Evolutionary conservation across 257 asterid species (phyloP), one percentile per base, ranked within the genome.

Genomic region (Solanum tarapatanum): DNA sequence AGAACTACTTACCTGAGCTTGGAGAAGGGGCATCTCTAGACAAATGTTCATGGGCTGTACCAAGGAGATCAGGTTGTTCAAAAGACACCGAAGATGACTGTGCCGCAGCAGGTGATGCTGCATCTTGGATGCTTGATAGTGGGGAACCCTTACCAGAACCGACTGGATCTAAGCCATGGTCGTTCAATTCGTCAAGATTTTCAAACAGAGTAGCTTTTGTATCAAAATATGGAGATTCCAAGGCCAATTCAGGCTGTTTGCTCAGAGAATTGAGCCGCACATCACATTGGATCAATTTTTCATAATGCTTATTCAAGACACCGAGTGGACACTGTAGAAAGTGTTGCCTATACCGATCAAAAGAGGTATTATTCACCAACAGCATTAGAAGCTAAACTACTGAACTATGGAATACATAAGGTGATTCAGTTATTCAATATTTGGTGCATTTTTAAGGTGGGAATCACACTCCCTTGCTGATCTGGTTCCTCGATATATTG

Each of bases 201-300:
- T 91, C 93, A 70, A 48, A 11, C 43, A 83, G 88, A 82, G 93
- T 83, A 82, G 90, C 89, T 91, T 91, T 94, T 51, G 90, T 58
- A 51, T 93, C 93, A 77, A 96, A 94, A 92, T 87, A 94, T 17
- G 93, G 96, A 19, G 93, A 89, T 26, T 92, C 94, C 87, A 93
- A 14, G 11, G 87, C 88, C 69, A 91, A 87, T 89, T 93, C 95
- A 74, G 89, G 94, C 87, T 92, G 95, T 88, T 24, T 94, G 91
- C 97, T 96, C 92, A 96, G 89, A 70, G 89, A 82, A 82, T 88
- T 73, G 37, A 95, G 98, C 45, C 96, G 94, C 26, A 32, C 32
- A 87, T 96, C 98, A 88, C 95, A 92, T 89, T 92, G 97, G 87
- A 95, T 88, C 91, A 96, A 93, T 92, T 94, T 95, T 86, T 96